Conservation (phyloP, 2,329 filamentous ascomycete genomes). For the Pseudogymnoascus pannorum region DNA sequence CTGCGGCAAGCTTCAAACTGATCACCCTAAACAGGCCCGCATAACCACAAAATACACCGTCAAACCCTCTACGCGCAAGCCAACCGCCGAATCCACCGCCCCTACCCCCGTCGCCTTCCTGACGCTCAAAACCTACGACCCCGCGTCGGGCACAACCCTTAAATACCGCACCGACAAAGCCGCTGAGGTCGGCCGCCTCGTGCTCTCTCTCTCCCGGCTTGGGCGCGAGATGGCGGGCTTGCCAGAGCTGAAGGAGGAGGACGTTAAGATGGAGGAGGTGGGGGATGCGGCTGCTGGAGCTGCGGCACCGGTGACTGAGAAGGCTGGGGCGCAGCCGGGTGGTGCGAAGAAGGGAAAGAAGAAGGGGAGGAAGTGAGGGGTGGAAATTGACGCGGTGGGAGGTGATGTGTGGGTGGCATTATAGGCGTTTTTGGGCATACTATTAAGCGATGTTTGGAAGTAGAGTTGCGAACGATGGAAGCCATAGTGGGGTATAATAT, state of each 20-base stretch:
- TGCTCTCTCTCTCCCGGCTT: slow-evolving; percentile 66
- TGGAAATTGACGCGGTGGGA: neutral
- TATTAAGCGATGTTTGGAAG: slow-evolving; percentile 2
- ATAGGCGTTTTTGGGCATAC: slow-evolving; percentile 7
- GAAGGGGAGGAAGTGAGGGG: slow-evolving; percentile 58
- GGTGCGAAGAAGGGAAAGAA: slow-evolving; percentile 60
- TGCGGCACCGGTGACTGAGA: slow-evolving; percentile 31
- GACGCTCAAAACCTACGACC: slow-evolving; percentile 84
- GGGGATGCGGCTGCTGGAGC: slow-evolving; percentile 31
- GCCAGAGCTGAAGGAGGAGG: slow-evolving; percentile 32
- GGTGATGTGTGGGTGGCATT: neutral
- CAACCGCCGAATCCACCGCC: slow-evolving; percentile 19
- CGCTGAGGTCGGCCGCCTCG: slow-evolving; percentile 77
- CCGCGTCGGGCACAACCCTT: slow-evolving; percentile 69
- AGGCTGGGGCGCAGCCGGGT: slow-evolving; percentile 29
- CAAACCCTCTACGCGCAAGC: slow-evolving; percentile 34
- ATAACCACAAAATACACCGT: slow-evolving; percentile 92
- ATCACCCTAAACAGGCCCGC: slow-evolving; percentile 53
- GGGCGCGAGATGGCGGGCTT: slow-evolving; percentile 61
- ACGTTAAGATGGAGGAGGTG: slow-evolving; percentile 31
- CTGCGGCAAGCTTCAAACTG: neutral
- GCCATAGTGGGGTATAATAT: slow-evolving; percentile 1
- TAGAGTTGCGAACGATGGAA: neutral
- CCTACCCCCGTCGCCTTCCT: slow-evolving; percentile 58
- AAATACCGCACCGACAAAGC: slow-evolving; percentile 91